Base-by-base conservation (phyloP, 139 green algal genomes). In the Chlamydomonas schloesseri region DNA sequence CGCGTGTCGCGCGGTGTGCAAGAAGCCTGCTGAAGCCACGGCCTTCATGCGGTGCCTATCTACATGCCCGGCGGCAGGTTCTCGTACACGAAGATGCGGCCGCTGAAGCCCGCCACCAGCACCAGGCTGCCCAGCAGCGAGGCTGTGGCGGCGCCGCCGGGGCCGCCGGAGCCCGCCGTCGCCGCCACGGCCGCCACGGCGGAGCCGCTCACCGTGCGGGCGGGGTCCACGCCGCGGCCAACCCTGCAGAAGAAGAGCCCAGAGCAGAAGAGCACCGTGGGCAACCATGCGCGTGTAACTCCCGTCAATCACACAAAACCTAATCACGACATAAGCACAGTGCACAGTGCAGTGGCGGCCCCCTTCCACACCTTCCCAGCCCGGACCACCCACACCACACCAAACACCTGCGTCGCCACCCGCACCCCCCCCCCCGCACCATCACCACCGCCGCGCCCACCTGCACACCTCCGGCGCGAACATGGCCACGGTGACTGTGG, bases 81-180 rank as follows among this genome's bases (percentile, higher is more conserved):
- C 34, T 90, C 86, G 50, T 90, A 90, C 17, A 90, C 79, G 34
- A 65, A 76, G 21, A 90, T 62, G 9, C 34, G 37, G 15, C 86
- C 87, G 73, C 46, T 80, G 74, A 91, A 88, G n/a, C 87, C 87
- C 1, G 75, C 82, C 42, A 91, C 87, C 46, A 91, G 24, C 18
- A 91, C 80, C 20, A 91, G 47, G 0, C 74, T 68, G 4, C 82
- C 87, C 53, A 85, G 37, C 58, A 91, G 34, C 37, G 72, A 31
- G 17, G 73, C 4, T 26, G 50, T 53, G 29, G 15, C 8, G n/a
- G 50, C 31, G 2, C 10, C 29, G 29, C n/a, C 47, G 26, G 57
- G 29, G 29, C n/a, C n/a, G 50, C 31, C 58, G 10, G 24, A 10
- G 55, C 42, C 34, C 29, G 18, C 23, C 31, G 73, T 20, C 73